A percentile compares a stretch with the other conserved stretches of the same genome.
Evolutionary conservation across 495 filamentous ascomycete genomes (phyloP).

Genomic region (Penicillium paradoxum): DNA sequence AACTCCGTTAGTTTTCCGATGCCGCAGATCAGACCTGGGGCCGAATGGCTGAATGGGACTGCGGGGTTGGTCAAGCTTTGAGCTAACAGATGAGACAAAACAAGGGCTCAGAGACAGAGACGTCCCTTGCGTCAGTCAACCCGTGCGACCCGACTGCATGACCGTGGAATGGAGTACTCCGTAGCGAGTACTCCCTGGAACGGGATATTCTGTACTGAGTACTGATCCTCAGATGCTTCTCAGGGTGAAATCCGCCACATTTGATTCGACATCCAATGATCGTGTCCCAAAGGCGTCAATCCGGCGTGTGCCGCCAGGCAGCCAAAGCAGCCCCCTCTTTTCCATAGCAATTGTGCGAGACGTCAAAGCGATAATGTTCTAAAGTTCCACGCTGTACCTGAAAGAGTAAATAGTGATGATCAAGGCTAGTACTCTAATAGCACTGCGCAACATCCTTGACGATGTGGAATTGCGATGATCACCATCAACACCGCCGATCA

Average conservation of each 20-base stretch:
- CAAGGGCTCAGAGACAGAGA: constrained; percentile 1
- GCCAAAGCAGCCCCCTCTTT: background rate
- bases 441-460: background rate
- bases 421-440: background rate
- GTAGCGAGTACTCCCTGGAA: background rate
- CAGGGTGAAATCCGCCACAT: too few relatives aligned
- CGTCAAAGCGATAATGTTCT: too few relatives aligned
- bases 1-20: constrained; percentile 22
- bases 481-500: constrained; percentile 1
- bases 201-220: background rate
- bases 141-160: background rate
- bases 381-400: too few relatives aligned
- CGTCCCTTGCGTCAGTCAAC: constrained; percentile 1
- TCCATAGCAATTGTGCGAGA: too few relatives aligned
- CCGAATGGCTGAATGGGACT: constrained; percentile 14
- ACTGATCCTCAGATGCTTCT: too few relatives aligned
- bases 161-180: background rate
- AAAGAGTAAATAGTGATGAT: too few relatives aligned
- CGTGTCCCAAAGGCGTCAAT: background rate
- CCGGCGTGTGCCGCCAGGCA: background rate
- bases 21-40: background rate
- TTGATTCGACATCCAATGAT: background rate
- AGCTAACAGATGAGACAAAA: background rate
- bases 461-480: background rate
- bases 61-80: constrained; percentile 14